phyloP scores from a whole-genome alignment of 192 early-diverging fungal species.

The Dissophora globulifera region DNA sequence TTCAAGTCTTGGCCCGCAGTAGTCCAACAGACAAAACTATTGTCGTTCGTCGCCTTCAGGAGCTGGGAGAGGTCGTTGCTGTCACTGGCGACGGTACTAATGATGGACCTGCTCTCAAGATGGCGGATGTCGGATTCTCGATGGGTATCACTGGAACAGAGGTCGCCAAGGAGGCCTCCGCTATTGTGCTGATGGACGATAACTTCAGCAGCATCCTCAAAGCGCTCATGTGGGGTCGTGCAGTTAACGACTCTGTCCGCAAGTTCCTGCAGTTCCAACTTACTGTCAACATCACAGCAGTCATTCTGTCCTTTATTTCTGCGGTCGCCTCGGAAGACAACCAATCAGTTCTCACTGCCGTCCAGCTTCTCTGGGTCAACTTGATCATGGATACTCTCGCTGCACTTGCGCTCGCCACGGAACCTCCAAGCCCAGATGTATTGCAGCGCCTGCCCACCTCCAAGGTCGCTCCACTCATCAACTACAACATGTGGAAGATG shows the following conservation, averaged over 20 bases:
- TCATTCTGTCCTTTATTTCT: conserved; percentile 74
- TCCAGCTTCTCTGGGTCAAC: conserved; percentile 95
- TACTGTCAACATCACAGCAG: conserved; percentile 83
- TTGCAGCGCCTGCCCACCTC: conserved; percentile 81
- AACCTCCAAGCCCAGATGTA: conserved; percentile 86
- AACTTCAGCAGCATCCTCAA: conserved; percentile 87
- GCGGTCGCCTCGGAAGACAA: conserved; percentile 71
- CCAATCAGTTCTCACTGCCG: conserved; percentile 81
- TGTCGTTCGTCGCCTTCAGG: conserved; percentile 78
- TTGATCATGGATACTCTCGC: conserved; percentile 95
- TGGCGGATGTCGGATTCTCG: conserved; percentile 90
- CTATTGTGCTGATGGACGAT: conserved; percentile 89
- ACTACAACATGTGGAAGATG: conserved; percentile 90
- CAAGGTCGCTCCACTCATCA: conserved; percentile 82
- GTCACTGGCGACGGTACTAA: conserved; percentile 89
- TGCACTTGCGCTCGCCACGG: conserved; percentile 89
- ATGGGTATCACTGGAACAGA: conserved; percentile 93
- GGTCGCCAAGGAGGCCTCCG: conserved; percentile 83
- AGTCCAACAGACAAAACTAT: conserved; percentile 91
- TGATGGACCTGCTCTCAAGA: conserved; percentile 86
- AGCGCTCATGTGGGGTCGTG: conserved; percentile 81
- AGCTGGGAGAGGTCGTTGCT: conserved; percentile 72
- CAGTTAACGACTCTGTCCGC: conserved; percentile 82
- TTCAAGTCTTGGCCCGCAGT: conserved; percentile 88
- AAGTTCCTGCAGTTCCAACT: conserved; percentile 90